These are phyloP conservation scores for Pelargonium fulgidum DNA, from an alignment of 441 rosid genomes.

Conservation along the genomic window DNA sequence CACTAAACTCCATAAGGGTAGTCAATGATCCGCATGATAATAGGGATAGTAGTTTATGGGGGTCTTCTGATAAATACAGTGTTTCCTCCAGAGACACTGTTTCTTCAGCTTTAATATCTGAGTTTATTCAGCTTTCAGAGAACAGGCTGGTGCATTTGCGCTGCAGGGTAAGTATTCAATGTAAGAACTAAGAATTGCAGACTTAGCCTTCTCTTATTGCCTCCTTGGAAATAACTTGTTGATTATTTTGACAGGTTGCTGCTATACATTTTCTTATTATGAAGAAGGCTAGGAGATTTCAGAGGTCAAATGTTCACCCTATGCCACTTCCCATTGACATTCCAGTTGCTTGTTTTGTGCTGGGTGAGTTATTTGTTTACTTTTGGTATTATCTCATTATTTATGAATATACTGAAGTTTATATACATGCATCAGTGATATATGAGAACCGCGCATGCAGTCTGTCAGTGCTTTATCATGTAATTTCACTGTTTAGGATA, in stretches of 20 bases:
- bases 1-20: constrained; percentile 39
- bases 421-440: background rate
- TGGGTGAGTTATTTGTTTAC: constrained; percentile 49
- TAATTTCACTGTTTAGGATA: background rate
- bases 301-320: constrained; percentile 24
- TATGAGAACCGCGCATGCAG: background rate
- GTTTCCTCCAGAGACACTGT: constrained; percentile 22
- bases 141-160: constrained; percentile 35
- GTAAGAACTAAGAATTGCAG: background rate
- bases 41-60: constrained; percentile 17
- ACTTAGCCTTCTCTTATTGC: background rate
- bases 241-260: constrained; percentile 45
- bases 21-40: constrained; percentile 27
- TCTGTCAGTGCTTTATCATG: background rate
- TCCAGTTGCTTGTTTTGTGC: constrained; percentile 65
- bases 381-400: background rate
- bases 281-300: constrained; percentile 33
- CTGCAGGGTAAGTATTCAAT: constrained; percentile 52
- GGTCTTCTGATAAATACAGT: constrained; percentile 18
- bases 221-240: background rate
- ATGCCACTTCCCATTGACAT: constrained; percentile 39
- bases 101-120: constrained; percentile 42
- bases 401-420: background rate
- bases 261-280: constrained; percentile 51
- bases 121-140: constrained; percentile 25